Evolutionary conservation across 2,329 filamentous ascomycete species (phyloP).

Genomic region (Chaetothyriales sp.): DNA sequence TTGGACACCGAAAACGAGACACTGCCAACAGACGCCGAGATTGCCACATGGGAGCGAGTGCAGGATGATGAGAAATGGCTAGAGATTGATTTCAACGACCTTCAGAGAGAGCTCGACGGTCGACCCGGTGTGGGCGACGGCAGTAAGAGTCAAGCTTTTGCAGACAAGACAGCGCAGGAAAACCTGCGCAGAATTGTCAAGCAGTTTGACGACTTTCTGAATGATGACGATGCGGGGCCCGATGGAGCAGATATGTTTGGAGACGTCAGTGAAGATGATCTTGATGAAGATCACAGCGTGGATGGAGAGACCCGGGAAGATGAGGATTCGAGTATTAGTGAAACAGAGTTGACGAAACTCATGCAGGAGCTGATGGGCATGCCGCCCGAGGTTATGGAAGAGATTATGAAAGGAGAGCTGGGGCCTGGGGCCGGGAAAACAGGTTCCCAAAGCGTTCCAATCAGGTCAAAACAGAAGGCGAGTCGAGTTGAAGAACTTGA

Average conservation of each 20-base stretch:
- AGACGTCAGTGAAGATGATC: conserved; percentile 48
- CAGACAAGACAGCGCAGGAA: conserved; percentile 31
- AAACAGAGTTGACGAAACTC: conserved; percentile 70
- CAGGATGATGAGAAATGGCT: conserved; percentile 85
- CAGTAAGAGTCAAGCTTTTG: conserved; percentile 24
- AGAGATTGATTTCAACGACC: conserved; percentile 78
- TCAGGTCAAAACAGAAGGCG: neutral
- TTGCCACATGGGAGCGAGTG: conserved; percentile 53
- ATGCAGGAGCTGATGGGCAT: conserved; percentile 87
- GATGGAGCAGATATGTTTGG: conserved; percentile 60
- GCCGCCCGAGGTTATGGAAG: conserved; percentile 28
- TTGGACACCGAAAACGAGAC: conserved; percentile 55
- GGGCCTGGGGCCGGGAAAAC: conserved; percentile 5
- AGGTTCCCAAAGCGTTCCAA: neutral
- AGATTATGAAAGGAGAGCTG: conserved; percentile 18
- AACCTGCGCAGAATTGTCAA: conserved; percentile 81
- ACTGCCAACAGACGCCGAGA: conserved; percentile 62
- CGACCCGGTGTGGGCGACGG: conserved; percentile 26
- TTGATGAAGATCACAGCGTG: conserved; percentile 37
- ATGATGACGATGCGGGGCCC: conserved; percentile 66
- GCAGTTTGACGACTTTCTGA: conserved; percentile 82
- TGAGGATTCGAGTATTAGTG: conserved; percentile 65
- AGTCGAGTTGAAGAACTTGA: conserved; percentile 22
- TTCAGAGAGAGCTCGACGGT: conserved; percentile 64
- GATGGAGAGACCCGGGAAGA: conserved; percentile 52